These are phyloP conservation scores for Hymenotorrendiella dingleyae DNA, from an alignment of 2,329 filamentous ascomycete genomes.

Conservation along the genomic window DNA sequence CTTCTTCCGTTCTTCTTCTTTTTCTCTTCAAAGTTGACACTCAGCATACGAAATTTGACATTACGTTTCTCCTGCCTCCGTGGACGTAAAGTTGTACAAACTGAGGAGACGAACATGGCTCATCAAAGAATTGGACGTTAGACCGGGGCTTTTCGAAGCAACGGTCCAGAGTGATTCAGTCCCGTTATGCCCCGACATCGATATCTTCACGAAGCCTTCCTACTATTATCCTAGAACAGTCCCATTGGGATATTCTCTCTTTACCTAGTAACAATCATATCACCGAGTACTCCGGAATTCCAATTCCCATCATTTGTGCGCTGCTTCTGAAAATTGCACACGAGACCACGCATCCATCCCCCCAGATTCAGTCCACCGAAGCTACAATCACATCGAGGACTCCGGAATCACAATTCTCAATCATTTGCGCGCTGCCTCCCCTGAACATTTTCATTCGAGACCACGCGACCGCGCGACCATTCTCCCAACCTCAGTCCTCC, in stretches of 20 bases:
- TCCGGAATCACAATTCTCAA: too few species aligned
- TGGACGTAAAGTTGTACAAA: slow-evolving; percentile 51
- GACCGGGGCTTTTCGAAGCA: slow-evolving; percentile 24
- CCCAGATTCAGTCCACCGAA: too few species aligned
- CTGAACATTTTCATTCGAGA: too few species aligned
- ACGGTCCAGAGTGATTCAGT: slow-evolving; percentile 24
- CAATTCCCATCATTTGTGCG: background rate
- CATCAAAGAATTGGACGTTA: slow-evolving; percentile 32
- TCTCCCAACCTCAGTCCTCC: background rate
- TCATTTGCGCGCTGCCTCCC: too few species aligned
- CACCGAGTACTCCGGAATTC: background rate
- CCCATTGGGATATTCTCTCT: slow-evolving; percentile 1
- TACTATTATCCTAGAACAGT: too few species aligned
- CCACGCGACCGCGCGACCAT: background rate
- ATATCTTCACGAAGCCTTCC: background rate
- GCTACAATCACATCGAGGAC: too few species aligned
- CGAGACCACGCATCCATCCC: background rate
- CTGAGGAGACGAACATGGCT: slow-evolving; percentile 42
- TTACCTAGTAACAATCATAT: background rate
- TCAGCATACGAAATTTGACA: slow-evolving; percentile 54
- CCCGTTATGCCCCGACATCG: slow-evolving; percentile 31
- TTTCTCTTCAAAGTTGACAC: slow-evolving; percentile 48
- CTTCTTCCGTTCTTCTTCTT: slow-evolving; percentile 25
- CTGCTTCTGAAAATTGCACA: background rate
- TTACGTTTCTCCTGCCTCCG: slow-evolving; percentile 37